phyloP scores from a whole-genome alignment of 805 yeast genomes.

The Alloascoidea africana region DNA sequence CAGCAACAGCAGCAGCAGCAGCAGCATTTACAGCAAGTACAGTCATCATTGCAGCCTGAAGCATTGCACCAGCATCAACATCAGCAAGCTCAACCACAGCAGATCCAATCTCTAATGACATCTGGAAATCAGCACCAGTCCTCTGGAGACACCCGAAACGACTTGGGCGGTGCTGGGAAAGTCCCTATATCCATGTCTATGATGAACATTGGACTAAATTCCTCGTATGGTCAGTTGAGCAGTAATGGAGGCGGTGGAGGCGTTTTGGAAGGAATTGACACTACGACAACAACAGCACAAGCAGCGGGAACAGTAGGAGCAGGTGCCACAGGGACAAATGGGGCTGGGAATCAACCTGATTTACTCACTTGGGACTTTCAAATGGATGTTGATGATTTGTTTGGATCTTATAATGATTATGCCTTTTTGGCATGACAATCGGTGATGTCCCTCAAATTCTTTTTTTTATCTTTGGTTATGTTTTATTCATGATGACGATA shows the following conservation, averaged over 20 bases:
- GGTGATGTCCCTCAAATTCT: background rate
- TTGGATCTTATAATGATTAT: slow-evolving; percentile 1
- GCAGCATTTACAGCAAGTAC: background rate
- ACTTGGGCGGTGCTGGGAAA: slow-evolving; percentile 3
- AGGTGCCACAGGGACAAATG: background rate
- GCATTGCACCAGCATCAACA: background rate
- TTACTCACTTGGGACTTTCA: slow-evolving; percentile 8
- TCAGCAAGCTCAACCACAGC: background rate
- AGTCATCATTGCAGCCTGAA: background rate
- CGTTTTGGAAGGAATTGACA: background rate
- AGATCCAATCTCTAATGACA: background rate
- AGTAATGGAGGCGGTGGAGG: background rate
- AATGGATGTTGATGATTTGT: slow-evolving; percentile 6
- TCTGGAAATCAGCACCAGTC: background rate
- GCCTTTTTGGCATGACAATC: slow-evolving; percentile 1
- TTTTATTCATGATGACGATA: no score
- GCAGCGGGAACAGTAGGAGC: background rate
- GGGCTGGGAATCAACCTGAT: no score
- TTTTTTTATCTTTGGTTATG: background rate
- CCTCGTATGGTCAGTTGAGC: background rate
- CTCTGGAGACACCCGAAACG: background rate
- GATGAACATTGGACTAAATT: background rate
- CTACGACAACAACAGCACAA: background rate
- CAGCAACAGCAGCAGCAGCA: background rate
- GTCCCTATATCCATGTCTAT: no score